Conservation (phyloP, 164 flowering plant genomes). For the Tetrastigma voinierianum region DNA sequence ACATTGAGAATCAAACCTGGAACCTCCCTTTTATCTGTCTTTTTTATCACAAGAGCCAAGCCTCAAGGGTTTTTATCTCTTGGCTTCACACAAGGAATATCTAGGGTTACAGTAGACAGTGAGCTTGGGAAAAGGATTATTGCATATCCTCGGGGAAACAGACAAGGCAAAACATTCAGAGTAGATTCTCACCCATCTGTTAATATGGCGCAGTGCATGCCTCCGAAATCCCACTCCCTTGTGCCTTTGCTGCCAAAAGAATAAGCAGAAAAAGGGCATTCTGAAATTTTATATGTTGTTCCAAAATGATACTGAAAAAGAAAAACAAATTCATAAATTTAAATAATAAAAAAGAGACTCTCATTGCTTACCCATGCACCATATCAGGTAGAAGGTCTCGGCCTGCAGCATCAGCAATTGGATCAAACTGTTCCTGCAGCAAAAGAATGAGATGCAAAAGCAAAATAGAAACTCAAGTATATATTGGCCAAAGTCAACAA, state of each 20-base stretch:
- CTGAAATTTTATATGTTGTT: too few relatives aligned
- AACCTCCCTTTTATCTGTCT: too few relatives aligned
- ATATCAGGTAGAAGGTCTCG: conserved; percentile 80
- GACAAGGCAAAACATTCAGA: not conserved
- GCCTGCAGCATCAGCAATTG: conserved; percentile 54
- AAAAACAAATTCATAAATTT: not conserved
- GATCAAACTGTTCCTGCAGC: conserved; percentile 59
- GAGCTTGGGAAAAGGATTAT: too few relatives aligned
- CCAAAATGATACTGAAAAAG: not conserved
- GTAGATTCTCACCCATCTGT: conserved; percentile 60
- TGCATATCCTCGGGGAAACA: not conserved
- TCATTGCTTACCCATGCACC: conserved; percentile 74
- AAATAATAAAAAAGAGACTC: not conserved
- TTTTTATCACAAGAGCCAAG: too few relatives aligned
- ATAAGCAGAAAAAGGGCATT: too few relatives aligned
- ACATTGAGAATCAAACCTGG: too few relatives aligned
- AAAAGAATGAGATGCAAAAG: not conserved
- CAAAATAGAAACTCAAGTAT: not conserved
- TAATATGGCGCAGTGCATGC: conserved; percentile 80
- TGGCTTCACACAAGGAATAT: too few relatives aligned
- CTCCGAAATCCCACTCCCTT: conserved; percentile 66
- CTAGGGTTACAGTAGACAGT: too few relatives aligned
- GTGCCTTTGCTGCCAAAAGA: conserved; percentile 42
- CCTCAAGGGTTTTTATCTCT: too few relatives aligned
- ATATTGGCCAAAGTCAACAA: too few relatives aligned